Conservation (phyloP, 2,329 filamentous ascomycete species). For the Pleochaeta shiraiana region DNA sequence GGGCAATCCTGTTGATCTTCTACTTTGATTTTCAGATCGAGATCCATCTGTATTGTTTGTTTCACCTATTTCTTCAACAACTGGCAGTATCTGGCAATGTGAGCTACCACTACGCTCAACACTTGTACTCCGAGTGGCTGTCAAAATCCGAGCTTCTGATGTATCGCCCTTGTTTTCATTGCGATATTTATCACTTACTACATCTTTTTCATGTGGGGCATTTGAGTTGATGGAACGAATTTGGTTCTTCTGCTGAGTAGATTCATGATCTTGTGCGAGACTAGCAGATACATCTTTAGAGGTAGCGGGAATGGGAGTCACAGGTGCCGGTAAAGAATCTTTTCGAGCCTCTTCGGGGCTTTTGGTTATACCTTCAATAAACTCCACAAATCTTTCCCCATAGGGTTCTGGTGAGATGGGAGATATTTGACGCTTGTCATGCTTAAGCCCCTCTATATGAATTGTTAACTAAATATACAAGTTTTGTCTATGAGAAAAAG, state of each 20-base stretch:
- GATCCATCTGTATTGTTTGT: conserved; percentile 39
- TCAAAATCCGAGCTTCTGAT: conserved; percentile 22
- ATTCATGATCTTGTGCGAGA: background rate
- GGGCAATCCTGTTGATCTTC: conserved; percentile 22
- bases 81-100: conserved; percentile 43
- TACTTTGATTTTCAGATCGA: conserved; percentile 23
- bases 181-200: conserved; percentile 14
- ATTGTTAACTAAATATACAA: conserved; percentile 10
- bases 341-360: conserved; percentile 63
- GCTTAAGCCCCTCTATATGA: conserved; percentile 49
- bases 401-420: conserved; percentile 80
- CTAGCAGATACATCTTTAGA: background rate
- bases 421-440: conserved; percentile 72
- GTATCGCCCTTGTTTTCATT: conserved; percentile 18
- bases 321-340: conserved; percentile 22
- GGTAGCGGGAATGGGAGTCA: conserved; percentile 7
- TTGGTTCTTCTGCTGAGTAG: conserved; percentile 3
- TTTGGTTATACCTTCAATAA: conserved; percentile 80
- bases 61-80: conserved; percentile 82
- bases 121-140: conserved; percentile 32
- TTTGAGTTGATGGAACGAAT: conserved; percentile 11
- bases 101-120: conserved; percentile 30
- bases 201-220: conserved; percentile 14
- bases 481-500: background rate
- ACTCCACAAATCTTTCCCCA: conserved; percentile 81